These are phyloP conservation scores for Acer campestre DNA, from an alignment of 345 rosid species.

Conservation along the genomic window DNA sequence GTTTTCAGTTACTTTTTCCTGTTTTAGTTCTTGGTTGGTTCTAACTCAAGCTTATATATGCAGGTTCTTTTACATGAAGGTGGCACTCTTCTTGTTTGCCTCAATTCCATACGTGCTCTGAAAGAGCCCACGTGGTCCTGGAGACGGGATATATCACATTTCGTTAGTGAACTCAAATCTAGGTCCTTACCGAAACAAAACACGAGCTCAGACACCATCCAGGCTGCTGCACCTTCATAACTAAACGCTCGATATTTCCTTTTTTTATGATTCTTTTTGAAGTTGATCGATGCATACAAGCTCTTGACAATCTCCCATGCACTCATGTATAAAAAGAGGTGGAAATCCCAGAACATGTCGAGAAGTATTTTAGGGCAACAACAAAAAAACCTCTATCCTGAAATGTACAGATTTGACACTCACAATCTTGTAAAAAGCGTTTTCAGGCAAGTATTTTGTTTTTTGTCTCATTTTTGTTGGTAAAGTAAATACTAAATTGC, in stretches of 20 bases:
- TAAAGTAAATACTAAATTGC: background rate
- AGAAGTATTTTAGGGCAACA: background rate
- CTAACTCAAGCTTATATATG: constrained; percentile 1
- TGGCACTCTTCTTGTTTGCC: constrained; percentile 88
- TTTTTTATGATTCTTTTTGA: background rate
- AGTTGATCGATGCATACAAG: background rate
- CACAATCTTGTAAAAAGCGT: background rate
- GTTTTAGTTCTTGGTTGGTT: background rate
- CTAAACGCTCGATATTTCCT: background rate
- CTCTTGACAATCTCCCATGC: background rate
- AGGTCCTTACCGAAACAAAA: constrained; percentile 19
- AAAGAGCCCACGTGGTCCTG: constrained; percentile 88
- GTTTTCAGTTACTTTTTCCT: background rate
- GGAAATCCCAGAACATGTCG: background rate
- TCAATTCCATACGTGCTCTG: constrained; percentile 78
- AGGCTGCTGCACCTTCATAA: constrained; percentile 43
- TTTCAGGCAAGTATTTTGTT: background rate
- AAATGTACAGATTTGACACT: background rate
- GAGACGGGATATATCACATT: constrained; percentile 59
- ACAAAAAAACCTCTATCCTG: too few relatives aligned
- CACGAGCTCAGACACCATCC: constrained; percentile 28
- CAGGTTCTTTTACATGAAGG: constrained; percentile 98
- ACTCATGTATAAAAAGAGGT: background rate
- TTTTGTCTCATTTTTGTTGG: too few relatives aligned
- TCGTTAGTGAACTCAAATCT: constrained; percentile 39